These are phyloP conservation scores for Mycena indigotica DNA, from an alignment of 768 basidiomycete species.

Conservation along the genomic window DNA sequence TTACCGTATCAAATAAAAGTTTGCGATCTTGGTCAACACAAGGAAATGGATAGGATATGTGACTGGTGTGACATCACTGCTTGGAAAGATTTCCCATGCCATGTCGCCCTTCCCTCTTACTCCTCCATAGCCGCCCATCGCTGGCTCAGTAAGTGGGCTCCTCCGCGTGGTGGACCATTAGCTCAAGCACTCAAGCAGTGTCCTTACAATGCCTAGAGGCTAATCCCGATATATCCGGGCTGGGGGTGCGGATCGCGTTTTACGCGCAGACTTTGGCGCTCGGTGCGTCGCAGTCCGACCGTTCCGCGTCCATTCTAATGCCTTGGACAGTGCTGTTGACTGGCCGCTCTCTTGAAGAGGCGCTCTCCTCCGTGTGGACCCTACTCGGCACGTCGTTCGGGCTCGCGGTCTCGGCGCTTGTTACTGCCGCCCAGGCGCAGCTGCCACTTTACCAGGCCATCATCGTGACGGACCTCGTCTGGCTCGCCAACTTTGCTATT, in stretches of 20 bases:
- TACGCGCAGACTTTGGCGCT: constrained; percentile 29
- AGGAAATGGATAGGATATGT: too few species aligned
- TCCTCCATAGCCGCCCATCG: neutral
- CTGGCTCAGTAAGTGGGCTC: neutral
- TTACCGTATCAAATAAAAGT: too few species aligned
- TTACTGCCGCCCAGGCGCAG: constrained; percentile 17
- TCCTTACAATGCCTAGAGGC: constrained; percentile 5
- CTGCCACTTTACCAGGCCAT: constrained; percentile 29
- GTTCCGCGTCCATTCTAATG: neutral
- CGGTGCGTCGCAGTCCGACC: constrained; percentile 7
- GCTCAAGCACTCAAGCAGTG: neutral
- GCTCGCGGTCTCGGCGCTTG: constrained; percentile 28
- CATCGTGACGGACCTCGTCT: constrained; percentile 28
- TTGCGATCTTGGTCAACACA: too few species aligned
- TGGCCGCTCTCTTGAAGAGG: constrained; percentile 25
- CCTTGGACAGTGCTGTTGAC: constrained; percentile 21
- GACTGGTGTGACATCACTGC: too few species aligned
- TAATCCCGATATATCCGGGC: constrained; percentile 28
- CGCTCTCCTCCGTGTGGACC: constrained; percentile 28
- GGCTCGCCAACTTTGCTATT: constrained; percentile 29
- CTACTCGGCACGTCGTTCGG: constrained; percentile 29
- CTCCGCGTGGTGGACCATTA: neutral
- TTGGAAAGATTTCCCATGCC: neutral
- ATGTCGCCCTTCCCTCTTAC: neutral
- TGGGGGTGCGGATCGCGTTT: constrained; percentile 30